These are phyloP conservation scores for Ascocoryne sarcoides DNA, from an alignment of 2,329 filamentous ascomycete species.

Conservation along the genomic window DNA sequence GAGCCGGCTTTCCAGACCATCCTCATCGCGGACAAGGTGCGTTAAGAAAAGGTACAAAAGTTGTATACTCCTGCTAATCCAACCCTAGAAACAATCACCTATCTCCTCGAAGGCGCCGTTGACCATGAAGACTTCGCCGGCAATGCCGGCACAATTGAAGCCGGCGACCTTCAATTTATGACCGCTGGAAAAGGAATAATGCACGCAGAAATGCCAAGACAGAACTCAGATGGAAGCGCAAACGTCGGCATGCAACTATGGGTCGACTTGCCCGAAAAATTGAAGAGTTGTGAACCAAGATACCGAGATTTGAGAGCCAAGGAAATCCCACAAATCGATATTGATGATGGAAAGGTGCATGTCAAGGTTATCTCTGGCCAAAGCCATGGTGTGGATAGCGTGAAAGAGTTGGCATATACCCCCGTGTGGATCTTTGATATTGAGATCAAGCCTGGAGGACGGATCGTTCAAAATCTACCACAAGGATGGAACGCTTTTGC, in stretches of 20 bases:
- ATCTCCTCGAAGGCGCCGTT: slow-evolving; percentile 74
- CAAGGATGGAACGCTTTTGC: slow-evolving; percentile 82
- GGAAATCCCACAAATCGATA: slow-evolving; percentile 70
- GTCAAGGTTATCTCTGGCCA: slow-evolving; percentile 89
- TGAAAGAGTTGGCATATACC: slow-evolving; percentile 88
- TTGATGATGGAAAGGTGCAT: slow-evolving; percentile 63
- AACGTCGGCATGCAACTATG: slow-evolving; percentile 91
- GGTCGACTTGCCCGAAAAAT: slow-evolving; percentile 76
- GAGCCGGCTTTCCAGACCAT: slow-evolving; percentile 87
- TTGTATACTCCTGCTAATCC: too few relatives aligned
- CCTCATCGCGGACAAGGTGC: slow-evolving; percentile 63
- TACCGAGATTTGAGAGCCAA: slow-evolving; percentile 74
- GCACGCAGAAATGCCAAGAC: slow-evolving; percentile 88
- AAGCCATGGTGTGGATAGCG: slow-evolving; percentile 73
- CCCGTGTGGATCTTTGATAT: slow-evolving; percentile 95
- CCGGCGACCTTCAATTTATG: slow-evolving; percentile 97
- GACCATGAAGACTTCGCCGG: slow-evolving; percentile 92
- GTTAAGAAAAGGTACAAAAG: slow-evolving; percentile 5
- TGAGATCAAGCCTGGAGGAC: slow-evolving; percentile 69
- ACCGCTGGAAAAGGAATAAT: slow-evolving; percentile 86
- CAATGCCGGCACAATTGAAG: slow-evolving; percentile 70
- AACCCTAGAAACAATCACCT: slow-evolving; percentile 56
- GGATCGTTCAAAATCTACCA: slow-evolving; percentile 66
- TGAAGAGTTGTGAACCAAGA: slow-evolving; percentile 84
- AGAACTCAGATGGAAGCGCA: slow-evolving; percentile 63